These are phyloP conservation scores for Colletotrichum tropicicola DNA, from an alignment of 2,329 filamentous ascomycete genomes.

Conservation along the genomic window DNA sequence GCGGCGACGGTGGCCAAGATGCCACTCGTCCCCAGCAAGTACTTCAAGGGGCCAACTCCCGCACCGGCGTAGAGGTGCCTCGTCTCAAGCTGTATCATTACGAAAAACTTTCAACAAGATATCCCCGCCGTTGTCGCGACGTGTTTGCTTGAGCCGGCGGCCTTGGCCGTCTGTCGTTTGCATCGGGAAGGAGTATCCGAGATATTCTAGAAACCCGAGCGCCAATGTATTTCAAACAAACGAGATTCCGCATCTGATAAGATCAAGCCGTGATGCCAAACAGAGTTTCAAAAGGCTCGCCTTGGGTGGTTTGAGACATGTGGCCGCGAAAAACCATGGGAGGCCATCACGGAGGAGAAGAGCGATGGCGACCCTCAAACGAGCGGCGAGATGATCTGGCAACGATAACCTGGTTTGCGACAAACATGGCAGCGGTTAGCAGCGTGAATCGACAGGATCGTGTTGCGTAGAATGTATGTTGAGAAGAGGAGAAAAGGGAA, in stretches of 20 bases:
- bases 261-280: background rate
- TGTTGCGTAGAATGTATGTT: conserved; percentile 27
- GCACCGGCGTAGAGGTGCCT: conserved; percentile 13
- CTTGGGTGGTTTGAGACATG: conserved; percentile 35
- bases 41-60: conserved; percentile 62
- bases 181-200: background rate
- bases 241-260: background rate
- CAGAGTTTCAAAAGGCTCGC: background rate
- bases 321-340: conserved; percentile 55
- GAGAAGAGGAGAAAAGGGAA: background rate
- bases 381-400: conserved; percentile 30
- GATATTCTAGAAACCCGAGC: background rate
- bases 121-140: conserved; percentile 10
- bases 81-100: conserved; percentile 12
- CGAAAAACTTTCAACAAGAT: conserved; percentile 23
- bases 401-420: conserved; percentile 25
- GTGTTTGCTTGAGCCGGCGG: background rate
- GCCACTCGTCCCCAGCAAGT: conserved; percentile 87
- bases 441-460: conserved; percentile 28
- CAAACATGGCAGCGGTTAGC: conserved; percentile 22
- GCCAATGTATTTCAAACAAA: background rate
- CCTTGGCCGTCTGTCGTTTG: background rate
- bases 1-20: conserved; percentile 84
- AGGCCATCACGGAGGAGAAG: conserved; percentile 47
- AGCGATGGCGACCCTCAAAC: conserved; percentile 50